Base-by-base conservation (phyloP, 306 rosid species). In the Casuarina glauca region DNA sequence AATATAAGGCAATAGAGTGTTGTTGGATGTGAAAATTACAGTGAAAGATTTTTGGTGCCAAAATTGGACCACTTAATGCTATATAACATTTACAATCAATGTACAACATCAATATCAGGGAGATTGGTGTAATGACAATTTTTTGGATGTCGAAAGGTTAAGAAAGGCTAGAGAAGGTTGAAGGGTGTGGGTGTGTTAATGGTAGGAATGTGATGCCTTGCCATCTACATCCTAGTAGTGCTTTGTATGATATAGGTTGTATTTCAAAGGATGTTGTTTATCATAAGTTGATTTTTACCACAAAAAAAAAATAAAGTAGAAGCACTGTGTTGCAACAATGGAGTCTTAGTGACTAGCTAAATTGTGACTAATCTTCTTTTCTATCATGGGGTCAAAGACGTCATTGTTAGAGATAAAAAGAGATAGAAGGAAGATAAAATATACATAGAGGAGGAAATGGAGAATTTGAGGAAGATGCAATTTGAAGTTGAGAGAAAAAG, bases 361-460 rank as follows among this genome's bases (percentile, higher is more conserved):
- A 79, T 76, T 95, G 73, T 97, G 98, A 45, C 97, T 97, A 1
- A 92, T 95, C 97, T 95, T 95, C 80, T 95, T 95, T 74, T 95
- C 98, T 35, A 97, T 92, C 1, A 95, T 92, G 87, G 97, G 92
- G 15, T 95, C 98, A 2, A 97, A 95, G 85, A 95, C 97, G 3
- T 95, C 98, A 1, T 75, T 95, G 49, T 78, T 90, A 70, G 97
- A 95, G 87, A 92, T 81, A 95, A 90, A 84, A 90, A 91, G 91
- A 89, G 75, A 73, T 97, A 95, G 36, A 92, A 95, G 81, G 91
- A 92, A 83, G 95, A 89, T 78, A 95, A 95, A 76, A 89, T 97
- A 1, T 95, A 92, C 15, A 92, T 95, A 97, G 98, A 95, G 79
- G 91, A 95, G 85, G 98, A 95, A 82, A 95, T 95, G 98, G 98